These are phyloP conservation scores for Cladophialophora bantiana DNA, from an alignment of 2,329 filamentous ascomycete species.

Conservation along the genomic window DNA sequence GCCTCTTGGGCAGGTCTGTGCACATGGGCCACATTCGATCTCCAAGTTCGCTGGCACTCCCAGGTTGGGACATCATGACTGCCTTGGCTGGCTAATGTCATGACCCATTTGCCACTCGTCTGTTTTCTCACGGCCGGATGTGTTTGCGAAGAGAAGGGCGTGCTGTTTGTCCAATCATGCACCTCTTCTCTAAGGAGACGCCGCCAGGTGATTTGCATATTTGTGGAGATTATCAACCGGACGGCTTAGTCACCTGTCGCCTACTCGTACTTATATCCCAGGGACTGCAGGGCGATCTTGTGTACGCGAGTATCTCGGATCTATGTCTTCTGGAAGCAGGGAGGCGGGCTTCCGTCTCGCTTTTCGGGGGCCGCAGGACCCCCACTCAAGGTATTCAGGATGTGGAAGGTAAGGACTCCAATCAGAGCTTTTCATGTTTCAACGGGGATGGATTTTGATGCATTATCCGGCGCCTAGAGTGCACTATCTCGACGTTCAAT, in stretches of 20 bases:
- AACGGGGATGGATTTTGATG: background rate
- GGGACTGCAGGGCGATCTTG: background rate
- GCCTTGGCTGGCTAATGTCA: background rate
- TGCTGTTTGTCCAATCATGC: background rate
- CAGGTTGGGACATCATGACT: background rate
- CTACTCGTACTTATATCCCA: background rate
- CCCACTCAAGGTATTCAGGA: background rate
- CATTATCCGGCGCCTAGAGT: background rate
- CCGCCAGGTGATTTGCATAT: background rate
- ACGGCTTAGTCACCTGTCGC: slow-evolving; percentile 13
- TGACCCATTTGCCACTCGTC: background rate
- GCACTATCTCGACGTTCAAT: background rate
- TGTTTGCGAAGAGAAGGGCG: background rate
- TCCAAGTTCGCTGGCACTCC: background rate
- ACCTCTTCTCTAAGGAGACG: background rate
- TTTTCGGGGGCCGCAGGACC: background rate
- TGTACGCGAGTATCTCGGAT: background rate
- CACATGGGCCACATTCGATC: background rate
- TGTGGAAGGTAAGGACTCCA: background rate
- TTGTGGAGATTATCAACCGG: background rate
- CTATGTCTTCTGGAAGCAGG: background rate
- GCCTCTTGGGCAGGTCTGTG: background rate
- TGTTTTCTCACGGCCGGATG: background rate
- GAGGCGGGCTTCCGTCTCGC: background rate
- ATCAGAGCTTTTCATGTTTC: background rate